Evolutionary conservation across 2,329 filamentous ascomycete species (phyloP).

Genomic region (Fusarium sp.): DNA sequence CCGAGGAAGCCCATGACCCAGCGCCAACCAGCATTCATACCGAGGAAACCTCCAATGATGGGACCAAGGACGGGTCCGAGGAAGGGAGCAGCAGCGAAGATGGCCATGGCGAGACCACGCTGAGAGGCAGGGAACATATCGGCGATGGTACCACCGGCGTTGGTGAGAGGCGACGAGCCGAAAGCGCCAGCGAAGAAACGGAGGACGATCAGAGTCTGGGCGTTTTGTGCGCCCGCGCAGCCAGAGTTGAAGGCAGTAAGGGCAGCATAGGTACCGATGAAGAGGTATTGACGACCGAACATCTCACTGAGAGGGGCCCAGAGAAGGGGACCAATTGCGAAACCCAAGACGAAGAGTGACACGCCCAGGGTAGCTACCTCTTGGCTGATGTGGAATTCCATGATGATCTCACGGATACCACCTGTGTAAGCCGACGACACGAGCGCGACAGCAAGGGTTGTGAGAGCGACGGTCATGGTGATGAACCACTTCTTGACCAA

Average conservation of each 20-base stretch:
- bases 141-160: constrained; percentile 70
- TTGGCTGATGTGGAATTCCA: constrained; percentile 30
- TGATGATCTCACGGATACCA: constrained; percentile 27
- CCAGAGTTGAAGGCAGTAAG: constrained; percentile 81
- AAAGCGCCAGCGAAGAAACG: constrained; percentile 80
- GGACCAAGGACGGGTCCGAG: constrained; percentile 66
- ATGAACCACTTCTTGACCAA: constrained; percentile 33
- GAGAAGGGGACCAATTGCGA: constrained; percentile 74
- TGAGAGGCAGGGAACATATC: constrained; percentile 83
- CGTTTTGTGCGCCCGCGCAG: constrained; percentile 77
- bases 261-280: constrained; percentile 65
- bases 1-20: constrained; percentile 87
- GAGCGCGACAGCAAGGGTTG: constrained; percentile 30
- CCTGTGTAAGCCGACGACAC: constrained; percentile 33
- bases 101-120: constrained; percentile 82
- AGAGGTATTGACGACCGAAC: constrained; percentile 71
- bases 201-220: constrained; percentile 75
- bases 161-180: constrained; percentile 69
- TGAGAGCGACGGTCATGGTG: constrained; percentile 29
- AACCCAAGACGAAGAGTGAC: constrained; percentile 33
- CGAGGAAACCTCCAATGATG: constrained; percentile 74
- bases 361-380: constrained; percentile 34
- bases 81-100: constrained; percentile 82
- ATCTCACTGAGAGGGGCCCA: constrained; percentile 82
- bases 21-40: constrained; percentile 75